Percentiles rank a stretch among this genome's conserved stretches.
Evolutionary conservation across 441 rosid species (phyloP).

Genomic region (Adansonia gregorii): DNA sequence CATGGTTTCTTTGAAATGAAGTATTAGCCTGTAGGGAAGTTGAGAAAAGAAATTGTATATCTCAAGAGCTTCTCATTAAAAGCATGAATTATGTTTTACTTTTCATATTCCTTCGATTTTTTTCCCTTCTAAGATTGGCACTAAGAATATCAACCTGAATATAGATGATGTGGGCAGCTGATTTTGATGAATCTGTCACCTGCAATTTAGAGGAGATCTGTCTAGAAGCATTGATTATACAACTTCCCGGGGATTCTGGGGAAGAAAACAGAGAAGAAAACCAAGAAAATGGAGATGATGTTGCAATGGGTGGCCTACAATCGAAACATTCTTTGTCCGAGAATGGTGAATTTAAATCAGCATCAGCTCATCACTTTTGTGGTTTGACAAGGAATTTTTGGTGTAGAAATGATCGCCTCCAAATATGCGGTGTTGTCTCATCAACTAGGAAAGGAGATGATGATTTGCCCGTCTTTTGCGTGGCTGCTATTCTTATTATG

Average conservation of each 20-base stretch:
- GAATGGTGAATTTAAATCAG: slow-evolving; percentile 51
- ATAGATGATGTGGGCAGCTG: slow-evolving; percentile 99
- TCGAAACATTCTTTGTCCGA: slow-evolving; percentile 47
- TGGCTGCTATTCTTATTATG: slow-evolving; percentile 84
- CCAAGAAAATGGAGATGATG: slow-evolving; percentile 45
- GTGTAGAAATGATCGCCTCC: slow-evolving; percentile 63
- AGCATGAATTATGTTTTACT: not conserved
- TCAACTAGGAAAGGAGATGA: slow-evolving; percentile 68
- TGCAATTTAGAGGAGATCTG: slow-evolving; percentile 69
- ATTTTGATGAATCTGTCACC: slow-evolving; percentile 67
- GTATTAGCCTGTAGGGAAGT: not conserved
- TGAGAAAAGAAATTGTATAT: not conserved
- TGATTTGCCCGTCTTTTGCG: slow-evolving; percentile 87
- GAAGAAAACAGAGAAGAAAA: slow-evolving; percentile 52
- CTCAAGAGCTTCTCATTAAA: slow-evolving; percentile 2
- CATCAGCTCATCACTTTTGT: slow-evolving; percentile 65
- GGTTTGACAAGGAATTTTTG: slow-evolving; percentile 76
- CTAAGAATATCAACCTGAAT: slow-evolving; percentile 30
- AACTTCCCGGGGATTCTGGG: slow-evolving; percentile 52
- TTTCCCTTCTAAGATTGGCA: not conserved
- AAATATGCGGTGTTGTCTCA: slow-evolving; percentile 52
- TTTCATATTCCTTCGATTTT: not conserved
- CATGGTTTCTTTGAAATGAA: slow-evolving; percentile 9
- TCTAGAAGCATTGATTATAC: slow-evolving; percentile 69
- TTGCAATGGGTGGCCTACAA: slow-evolving; percentile 47